Conservation (phyloP, 2,329 filamentous ascomycete species). For the Nigrospora sphaerica region DNA sequence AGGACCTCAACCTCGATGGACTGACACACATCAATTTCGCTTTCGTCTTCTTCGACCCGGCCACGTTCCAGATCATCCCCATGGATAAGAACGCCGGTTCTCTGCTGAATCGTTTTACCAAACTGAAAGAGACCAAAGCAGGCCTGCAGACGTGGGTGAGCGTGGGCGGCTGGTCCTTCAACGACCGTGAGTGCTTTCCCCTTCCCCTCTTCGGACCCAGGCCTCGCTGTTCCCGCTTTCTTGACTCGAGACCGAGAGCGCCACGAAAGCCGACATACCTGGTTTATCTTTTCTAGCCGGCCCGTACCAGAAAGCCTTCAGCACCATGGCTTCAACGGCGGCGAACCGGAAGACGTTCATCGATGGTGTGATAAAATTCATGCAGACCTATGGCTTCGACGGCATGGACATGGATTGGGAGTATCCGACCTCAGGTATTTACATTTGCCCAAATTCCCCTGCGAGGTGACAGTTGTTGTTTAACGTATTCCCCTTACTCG, state of each 20-base stretch:
- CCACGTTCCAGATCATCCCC: neutral
- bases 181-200: neutral
- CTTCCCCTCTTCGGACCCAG: neutral
- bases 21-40: neutral
- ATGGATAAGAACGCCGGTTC: neutral
- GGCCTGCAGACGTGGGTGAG: neutral
- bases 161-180: neutral
- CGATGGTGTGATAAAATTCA: conserved; percentile 1
- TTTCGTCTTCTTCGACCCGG: neutral
- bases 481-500: no score
- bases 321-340: neutral
- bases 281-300: no score
- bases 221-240: no score
- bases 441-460: conserved; percentile 7
- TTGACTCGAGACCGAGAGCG: no score
- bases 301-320: no score
- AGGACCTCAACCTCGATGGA: neutral
- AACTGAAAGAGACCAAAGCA: conserved; percentile 7
- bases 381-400: conserved; percentile 6
- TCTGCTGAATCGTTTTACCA: neutral
- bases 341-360: neutral
- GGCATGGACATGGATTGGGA: conserved; percentile 9
- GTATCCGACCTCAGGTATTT: neutral
- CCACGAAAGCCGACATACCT: no score
- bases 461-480: no score